Conservation (phyloP, 129 eudicot genomes). For the Saposhnikovia divaricata region DNA sequence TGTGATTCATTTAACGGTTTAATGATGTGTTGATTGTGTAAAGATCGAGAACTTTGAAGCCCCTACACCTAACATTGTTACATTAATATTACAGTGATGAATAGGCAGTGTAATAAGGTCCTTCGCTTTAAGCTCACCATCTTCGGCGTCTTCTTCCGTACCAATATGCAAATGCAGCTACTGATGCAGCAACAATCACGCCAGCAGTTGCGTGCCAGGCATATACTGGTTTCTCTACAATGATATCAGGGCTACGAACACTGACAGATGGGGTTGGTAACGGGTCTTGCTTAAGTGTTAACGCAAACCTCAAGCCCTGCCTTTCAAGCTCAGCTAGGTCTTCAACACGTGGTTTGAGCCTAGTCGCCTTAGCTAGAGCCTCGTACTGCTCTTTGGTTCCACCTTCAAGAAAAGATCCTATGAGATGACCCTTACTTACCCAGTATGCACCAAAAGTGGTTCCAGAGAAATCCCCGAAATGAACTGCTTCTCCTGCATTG, state of each 20-base stretch:
- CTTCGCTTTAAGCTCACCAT: slow-evolving; percentile 27
- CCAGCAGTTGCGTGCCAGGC: slow-evolving; percentile 90
- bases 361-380: slow-evolving; percentile 66
- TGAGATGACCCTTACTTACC: slow-evolving; percentile 69
- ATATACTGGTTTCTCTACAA: slow-evolving; percentile 49
- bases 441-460: slow-evolving; percentile 86
- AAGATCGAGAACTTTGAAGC: slow-evolving; percentile 4
- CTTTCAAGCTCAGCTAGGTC: slow-evolving; percentile 60
- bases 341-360: slow-evolving; percentile 57
- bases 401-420: slow-evolving; percentile 93
- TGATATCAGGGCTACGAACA: slow-evolving; percentile 19
- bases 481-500: slow-evolving; percentile 62
- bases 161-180: slow-evolving; percentile 96
- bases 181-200: slow-evolving; percentile 75
- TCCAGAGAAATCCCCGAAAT: slow-evolving; percentile 81
- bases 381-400: slow-evolving; percentile 89
- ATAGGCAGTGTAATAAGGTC: background rate
- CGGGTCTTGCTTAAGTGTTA: slow-evolving; percentile 34
- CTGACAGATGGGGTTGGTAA: slow-evolving; percentile 14
- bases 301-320: slow-evolving; percentile 57
- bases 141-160: slow-evolving; percentile 77
- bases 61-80: slow-evolving; percentile 21
- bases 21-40: background rate
- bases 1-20: background rate
- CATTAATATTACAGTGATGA: slow-evolving; percentile 9